phyloP scores from a whole-genome alignment of 2,329 filamentous ascomycete species.

The Fusarium floridanum region DNA sequence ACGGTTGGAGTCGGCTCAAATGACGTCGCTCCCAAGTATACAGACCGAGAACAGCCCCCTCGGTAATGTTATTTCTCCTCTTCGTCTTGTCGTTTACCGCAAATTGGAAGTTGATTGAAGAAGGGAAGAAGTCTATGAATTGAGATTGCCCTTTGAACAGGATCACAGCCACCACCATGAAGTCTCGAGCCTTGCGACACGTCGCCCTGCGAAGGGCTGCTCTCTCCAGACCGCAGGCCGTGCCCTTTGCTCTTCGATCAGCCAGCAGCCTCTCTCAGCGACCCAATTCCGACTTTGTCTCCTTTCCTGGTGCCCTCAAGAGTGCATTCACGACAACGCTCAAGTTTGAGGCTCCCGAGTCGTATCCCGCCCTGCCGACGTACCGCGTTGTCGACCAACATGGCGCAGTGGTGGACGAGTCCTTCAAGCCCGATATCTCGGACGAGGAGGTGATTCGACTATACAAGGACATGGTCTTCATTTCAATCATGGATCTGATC shows the following conservation, averaged over 20 bases:
- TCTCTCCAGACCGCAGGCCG: slow-evolving; percentile 39
- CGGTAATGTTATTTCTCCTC: slow-evolving; percentile 35
- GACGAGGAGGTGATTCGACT: slow-evolving; percentile 72
- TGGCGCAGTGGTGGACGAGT: slow-evolving; percentile 82
- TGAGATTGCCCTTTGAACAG: slow-evolving; percentile 3
- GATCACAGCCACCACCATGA: slow-evolving; percentile 49
- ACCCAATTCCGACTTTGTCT: slow-evolving; percentile 67
- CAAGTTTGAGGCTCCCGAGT: slow-evolving; percentile 80
- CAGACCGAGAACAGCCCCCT: slow-evolving; percentile 36
- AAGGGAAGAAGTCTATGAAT: slow-evolving; percentile 9
- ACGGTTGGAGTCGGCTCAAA: slow-evolving; percentile 52
- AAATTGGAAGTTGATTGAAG: slow-evolving; percentile 20
- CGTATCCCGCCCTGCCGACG: slow-evolving; percentile 83
- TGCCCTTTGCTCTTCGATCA: slow-evolving; percentile 48
- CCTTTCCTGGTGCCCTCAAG: slow-evolving; percentile 96
- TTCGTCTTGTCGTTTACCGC: slow-evolving; percentile 14
- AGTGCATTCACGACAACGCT: slow-evolving; percentile 89
- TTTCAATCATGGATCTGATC: slow-evolving; percentile 92
- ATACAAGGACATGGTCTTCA: slow-evolving; percentile 74
- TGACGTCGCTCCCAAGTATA: slow-evolving; percentile 45
- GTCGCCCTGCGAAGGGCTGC: slow-evolving; percentile 46
- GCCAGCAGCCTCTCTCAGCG: slow-evolving; percentile 68
- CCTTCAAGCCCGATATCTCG: slow-evolving; percentile 75
- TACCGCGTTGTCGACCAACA: slow-evolving; percentile 94
- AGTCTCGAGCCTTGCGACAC: slow-evolving; percentile 49